A percentile compares a stretch with the other conserved stretches of the same genome.
Conservation (phyloP, 495 filamentous ascomycete genomes). For the Penicillium lagena region DNA sequence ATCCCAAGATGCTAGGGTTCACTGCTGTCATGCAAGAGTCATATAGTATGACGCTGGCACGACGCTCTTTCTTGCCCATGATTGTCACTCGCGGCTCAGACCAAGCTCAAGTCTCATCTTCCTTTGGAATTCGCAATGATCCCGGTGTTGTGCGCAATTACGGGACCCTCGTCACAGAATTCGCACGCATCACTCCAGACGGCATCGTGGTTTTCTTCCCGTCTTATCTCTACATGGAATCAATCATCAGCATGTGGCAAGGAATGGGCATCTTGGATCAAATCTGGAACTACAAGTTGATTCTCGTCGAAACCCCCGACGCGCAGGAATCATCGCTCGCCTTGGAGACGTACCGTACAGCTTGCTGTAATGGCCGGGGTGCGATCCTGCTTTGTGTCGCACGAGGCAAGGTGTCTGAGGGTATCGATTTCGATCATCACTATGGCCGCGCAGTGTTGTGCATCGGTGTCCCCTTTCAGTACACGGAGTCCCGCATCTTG, state of each 20-base stretch:
- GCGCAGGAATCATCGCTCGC: slow-evolving; percentile 94
- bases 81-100: slow-evolving; percentile 94
- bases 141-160: slow-evolving; percentile 93
- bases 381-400: slow-evolving; percentile 92
- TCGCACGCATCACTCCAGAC: slow-evolving; percentile 89
- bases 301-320: slow-evolving; percentile 96
- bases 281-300: slow-evolving; percentile 99
- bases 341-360: slow-evolving; percentile 92
- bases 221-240: slow-evolving; percentile 98
- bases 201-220: slow-evolving; percentile 99
- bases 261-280: slow-evolving; percentile 95
- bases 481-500: slow-evolving; percentile 94
- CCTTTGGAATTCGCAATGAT: slow-evolving; percentile 93
- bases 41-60: slow-evolving; percentile 92
- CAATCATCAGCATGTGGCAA: slow-evolving; percentile 98
- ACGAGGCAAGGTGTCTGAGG: slow-evolving; percentile 93
- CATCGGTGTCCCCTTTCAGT: slow-evolving; percentile 98
- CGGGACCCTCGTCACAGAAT: slow-evolving; percentile 85
- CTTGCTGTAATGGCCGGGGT: slow-evolving; percentile 93
- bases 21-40: slow-evolving; percentile 88
- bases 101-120: slow-evolving; percentile 82
- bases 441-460: slow-evolving; percentile 95
- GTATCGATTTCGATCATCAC: slow-evolving; percentile 99
- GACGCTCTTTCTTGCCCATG: slow-evolving; percentile 95
- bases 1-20: slow-evolving; percentile 97